These are phyloP conservation scores for Cyphellophora attinorum DNA, from an alignment of 2,329 filamentous ascomycete genomes.

Conservation along the genomic window DNA sequence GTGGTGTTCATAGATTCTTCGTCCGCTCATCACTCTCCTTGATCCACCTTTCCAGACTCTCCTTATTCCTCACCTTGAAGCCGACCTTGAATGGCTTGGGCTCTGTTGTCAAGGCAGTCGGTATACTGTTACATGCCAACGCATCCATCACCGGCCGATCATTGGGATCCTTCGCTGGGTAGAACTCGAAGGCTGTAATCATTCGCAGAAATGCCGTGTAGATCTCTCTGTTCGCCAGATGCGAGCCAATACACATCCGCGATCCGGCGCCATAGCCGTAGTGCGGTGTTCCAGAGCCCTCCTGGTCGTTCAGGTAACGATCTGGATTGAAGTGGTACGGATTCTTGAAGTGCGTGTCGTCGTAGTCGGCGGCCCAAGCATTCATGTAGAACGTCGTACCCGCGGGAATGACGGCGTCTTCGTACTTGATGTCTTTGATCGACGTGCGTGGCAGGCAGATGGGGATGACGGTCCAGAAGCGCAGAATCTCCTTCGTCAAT, in stretches of 20 bases:
- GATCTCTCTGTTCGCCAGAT: conserved; percentile 54
- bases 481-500: conserved; percentile 66
- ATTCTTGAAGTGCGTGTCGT: conserved; percentile 56
- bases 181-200: conserved; percentile 49
- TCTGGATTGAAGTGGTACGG: conserved; percentile 59
- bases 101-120: conserved; percentile 51
- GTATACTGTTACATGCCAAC: conserved; percentile 47
- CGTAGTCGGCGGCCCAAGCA: conserved; percentile 66
- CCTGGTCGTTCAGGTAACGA: conserved; percentile 51
- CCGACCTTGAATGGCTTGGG: conserved; percentile 55
- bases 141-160: conserved; percentile 47
- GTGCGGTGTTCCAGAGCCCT: conserved; percentile 47
- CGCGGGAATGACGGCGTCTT: conserved; percentile 58
- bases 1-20: conserved; percentile 29
- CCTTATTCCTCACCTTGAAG: conserved; percentile 39
- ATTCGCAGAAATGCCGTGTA: conserved; percentile 52
- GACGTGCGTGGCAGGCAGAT: conserved; percentile 65
- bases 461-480: conserved; percentile 72
- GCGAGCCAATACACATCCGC: conserved; percentile 54
- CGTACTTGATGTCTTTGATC: conserved; percentile 63
- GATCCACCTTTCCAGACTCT: conserved; percentile 43
- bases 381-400: conserved; percentile 79
- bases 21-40: conserved; percentile 42
- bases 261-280: conserved; percentile 55
- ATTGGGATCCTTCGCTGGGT: conserved; percentile 33